Conservation (phyloP, 768 basidiomycete species). For the Krasilnikovozyma curviuscula region DNA sequence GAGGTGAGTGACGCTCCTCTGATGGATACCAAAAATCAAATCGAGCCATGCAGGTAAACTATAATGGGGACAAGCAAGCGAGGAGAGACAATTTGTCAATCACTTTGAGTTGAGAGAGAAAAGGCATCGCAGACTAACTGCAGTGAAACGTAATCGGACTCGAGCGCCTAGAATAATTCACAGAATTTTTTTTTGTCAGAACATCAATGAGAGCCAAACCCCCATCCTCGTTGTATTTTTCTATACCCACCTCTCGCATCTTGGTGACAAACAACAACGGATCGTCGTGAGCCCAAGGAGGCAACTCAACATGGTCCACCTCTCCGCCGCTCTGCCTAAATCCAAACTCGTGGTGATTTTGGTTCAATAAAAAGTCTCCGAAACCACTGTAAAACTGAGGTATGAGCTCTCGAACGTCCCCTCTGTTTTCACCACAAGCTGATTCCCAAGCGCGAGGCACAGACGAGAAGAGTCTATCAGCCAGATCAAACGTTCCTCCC, state of each 20-base stretch:
- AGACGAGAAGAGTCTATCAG: slow-evolving; percentile 32
- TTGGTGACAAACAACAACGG: slow-evolving; percentile 59
- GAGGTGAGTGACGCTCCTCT: slow-evolving; percentile 16
- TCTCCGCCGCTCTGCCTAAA: slow-evolving; percentile 27
- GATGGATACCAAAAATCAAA: slow-evolving; percentile 43
- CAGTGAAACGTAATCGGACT: slow-evolving; percentile 70
- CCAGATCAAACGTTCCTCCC: slow-evolving; percentile 87
- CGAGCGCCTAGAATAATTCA: slow-evolving; percentile 42
- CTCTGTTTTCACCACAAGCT: slow-evolving; percentile 64
- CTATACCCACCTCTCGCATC: slow-evolving; percentile 45
- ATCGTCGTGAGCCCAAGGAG: slow-evolving; percentile 73
- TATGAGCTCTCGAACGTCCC: slow-evolving; percentile 83
- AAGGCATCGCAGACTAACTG: too few relatives aligned
- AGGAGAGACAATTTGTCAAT: too few relatives aligned
- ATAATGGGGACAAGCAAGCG: too few relatives aligned
- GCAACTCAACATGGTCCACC: slow-evolving; percentile 72
- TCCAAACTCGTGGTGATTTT: slow-evolving; percentile 32
- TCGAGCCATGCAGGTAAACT: slow-evolving; percentile 88
- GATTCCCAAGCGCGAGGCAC: slow-evolving; percentile 64
- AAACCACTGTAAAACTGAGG: slow-evolving; percentile 35
- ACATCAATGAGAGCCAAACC: background rate
- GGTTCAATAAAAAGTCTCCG: slow-evolving; percentile 61
- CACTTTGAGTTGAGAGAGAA: too few relatives aligned
- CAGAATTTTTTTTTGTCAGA: background rate
- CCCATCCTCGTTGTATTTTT: background rate